Conservation (phyloP, 2,329 filamentous ascomycete species). For the Aspergillus novofumigatus region DNA sequence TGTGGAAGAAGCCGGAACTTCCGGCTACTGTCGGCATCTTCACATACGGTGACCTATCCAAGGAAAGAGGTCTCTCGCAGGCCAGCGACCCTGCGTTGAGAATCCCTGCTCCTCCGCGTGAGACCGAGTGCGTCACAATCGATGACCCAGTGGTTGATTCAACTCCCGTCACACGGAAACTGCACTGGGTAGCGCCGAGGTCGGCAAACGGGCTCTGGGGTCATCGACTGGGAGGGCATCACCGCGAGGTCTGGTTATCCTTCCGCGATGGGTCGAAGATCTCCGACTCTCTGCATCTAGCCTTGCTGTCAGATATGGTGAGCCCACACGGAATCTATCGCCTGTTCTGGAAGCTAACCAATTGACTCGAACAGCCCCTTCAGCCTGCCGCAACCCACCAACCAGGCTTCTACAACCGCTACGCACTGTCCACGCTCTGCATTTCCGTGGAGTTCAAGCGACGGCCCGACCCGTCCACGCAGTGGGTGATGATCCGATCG, state of each 20-base stretch:
- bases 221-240: constrained; percentile 19
- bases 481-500: constrained; percentile 19
- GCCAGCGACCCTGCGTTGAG: not conserved
- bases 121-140: constrained; percentile 16
- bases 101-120: constrained; percentile 7
- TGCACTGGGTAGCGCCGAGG: constrained; percentile 18
- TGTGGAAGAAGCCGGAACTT: not conserved
- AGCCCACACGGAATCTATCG: not conserved
- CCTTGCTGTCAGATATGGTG: constrained; percentile 18
- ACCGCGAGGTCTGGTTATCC: constrained; percentile 20
- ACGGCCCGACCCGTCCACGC: constrained; percentile 14
- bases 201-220: constrained; percentile 18
- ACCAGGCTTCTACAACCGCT: constrained; percentile 13
- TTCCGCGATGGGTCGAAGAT: constrained; percentile 17
- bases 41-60: constrained; percentile 15
- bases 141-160: constrained; percentile 19
- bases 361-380: constrained; percentile 10
- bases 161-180: constrained; percentile 18
- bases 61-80: constrained; percentile 15
- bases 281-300: constrained; percentile 13
- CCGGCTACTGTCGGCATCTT: constrained; percentile 11
- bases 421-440: constrained; percentile 20
- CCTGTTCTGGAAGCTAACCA: not conserved
- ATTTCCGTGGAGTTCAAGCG: constrained; percentile 22
- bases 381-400: constrained; percentile 20